Base-by-base conservation (phyloP, 2,329 filamentous ascomycete genomes). In the Sporothrix brunneoviolacea region DNA sequence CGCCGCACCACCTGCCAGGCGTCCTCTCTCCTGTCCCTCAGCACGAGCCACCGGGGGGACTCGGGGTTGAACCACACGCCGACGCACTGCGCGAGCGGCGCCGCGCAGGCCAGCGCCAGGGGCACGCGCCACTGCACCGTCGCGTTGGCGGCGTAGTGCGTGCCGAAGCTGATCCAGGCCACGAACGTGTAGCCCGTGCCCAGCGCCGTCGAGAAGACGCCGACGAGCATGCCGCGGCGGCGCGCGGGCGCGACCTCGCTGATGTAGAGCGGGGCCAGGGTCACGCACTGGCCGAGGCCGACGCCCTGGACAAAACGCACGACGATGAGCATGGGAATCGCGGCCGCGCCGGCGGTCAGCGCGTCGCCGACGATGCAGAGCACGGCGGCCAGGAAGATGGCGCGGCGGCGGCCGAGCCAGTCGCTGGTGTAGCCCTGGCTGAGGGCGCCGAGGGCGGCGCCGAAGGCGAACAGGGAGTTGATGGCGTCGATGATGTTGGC, bases 91-190 rank as follows among this genome's bases (percentile, higher is more conserved):
- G 70, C 58, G 4, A 72, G 48, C 0, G 70, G 64, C 15, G 35
- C 48, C 4, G 65, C 58, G 27, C 60, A 64, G 54, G 73, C 70
- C 44, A 74, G 65, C 0, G 70, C 69, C 5, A 75, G 60, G 1
- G 70, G 69, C 45, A 71, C 70, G 15, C 68, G 58, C 69, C 70
- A 73, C 16, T 44, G 41, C 33, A 50, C 33, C 5, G 40, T 50
- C 16, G 36, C 21, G 41, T 50, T 38, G n/a, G 41, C 30, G 4
- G 47, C 40, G 32, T 33, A 51, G 16, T 46, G 15, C 28, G 50
- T 53, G 10, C 50, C 53, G 21, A 51, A 46, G 35, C 50, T 53
- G 47, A 55, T 39, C 32, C 51, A 48, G 24, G 53, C 53, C 7
- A 51, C 50, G 22, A 55, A 46, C 3, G 50, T 43, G 28, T 48